Evolutionary conservation across 2,329 filamentous ascomycete species (phyloP).

Genomic region (Periconia digitata): DNA sequence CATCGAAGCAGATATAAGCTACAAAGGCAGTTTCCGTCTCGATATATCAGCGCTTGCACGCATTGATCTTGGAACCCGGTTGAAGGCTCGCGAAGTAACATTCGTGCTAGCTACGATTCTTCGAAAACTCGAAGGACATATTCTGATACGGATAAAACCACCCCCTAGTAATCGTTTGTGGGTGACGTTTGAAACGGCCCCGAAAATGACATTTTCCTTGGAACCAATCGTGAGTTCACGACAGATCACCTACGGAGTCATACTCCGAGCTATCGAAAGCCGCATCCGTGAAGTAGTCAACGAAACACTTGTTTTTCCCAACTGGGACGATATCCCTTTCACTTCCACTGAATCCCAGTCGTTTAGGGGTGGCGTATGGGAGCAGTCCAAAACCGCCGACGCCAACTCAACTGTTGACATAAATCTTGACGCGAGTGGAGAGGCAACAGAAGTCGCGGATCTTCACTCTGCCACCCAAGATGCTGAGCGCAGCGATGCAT

Average conservation of each 20-base stretch:
- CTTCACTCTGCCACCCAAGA: neutral
- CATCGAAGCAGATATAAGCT: constrained; percentile 83
- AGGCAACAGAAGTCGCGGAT: neutral
- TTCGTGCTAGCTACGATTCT: constrained; percentile 83
- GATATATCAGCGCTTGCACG: constrained; percentile 92
- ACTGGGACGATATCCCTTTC: constrained; percentile 96
- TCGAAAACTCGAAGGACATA: constrained; percentile 81
- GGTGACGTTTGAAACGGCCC: constrained; percentile 92
- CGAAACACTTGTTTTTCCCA: constrained; percentile 87
- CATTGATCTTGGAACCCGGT: constrained; percentile 83
- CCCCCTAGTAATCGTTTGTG: constrained; percentile 95
- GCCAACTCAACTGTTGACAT: neutral
- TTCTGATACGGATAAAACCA: constrained; percentile 85
- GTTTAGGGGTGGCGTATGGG: constrained; percentile 76
- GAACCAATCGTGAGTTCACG: constrained; percentile 93
- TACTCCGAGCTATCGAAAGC: constrained; percentile 90
- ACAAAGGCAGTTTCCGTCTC: constrained; percentile 84
- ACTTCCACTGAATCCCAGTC: constrained; percentile 75
- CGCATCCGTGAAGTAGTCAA: constrained; percentile 91
- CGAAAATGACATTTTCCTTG: constrained; percentile 90
- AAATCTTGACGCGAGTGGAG: neutral
- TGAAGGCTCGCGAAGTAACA: constrained; percentile 88
- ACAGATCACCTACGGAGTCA: constrained; percentile 92
- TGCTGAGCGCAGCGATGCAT: neutral
- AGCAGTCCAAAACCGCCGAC: neutral